phyloP scores from a whole-genome alignment of 169 alveolate genomes.

The Plasmodium gaboni region DNA sequence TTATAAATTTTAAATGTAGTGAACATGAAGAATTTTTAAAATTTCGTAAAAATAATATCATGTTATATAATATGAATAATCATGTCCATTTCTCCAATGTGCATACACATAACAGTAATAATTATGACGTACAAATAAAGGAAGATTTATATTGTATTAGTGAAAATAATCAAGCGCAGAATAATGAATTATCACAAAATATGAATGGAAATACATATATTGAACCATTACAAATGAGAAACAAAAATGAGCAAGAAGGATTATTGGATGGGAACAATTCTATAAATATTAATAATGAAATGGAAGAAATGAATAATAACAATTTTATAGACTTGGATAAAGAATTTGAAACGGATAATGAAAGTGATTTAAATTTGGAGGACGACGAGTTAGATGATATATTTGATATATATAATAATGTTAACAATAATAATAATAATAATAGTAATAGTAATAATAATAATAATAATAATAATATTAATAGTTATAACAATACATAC shows the following conservation, averaged over 20 bases:
- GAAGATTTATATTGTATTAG: background rate
- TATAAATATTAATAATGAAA: background rate
- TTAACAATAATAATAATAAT: background rate
- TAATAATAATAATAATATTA: background rate
- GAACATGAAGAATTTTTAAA: constrained; percentile 43
- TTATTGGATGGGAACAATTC: background rate
- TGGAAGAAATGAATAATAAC: constrained; percentile 9
- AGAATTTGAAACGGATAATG: constrained; percentile 66
- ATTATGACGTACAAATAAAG: too few species aligned
- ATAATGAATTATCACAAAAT: background rate
- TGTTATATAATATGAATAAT: background rate
- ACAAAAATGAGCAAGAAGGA: background rate
- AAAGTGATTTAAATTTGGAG: background rate
- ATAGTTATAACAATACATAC: background rate
- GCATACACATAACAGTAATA: background rate
- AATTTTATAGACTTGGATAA: constrained; percentile 59
- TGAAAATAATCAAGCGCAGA: background rate
- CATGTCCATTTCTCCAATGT: background rate
- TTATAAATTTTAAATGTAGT: constrained; percentile 67
- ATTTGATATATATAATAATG: background rate
- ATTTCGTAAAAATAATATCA: background rate
- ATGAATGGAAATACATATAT: too few species aligned
- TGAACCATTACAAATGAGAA: background rate
- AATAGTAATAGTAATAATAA: background rate
- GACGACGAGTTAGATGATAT: background rate